These are phyloP conservation scores for Lasiodiplodia theobromae DNA, from an alignment of 2,329 filamentous ascomycete species.

Conservation along the genomic window DNA sequence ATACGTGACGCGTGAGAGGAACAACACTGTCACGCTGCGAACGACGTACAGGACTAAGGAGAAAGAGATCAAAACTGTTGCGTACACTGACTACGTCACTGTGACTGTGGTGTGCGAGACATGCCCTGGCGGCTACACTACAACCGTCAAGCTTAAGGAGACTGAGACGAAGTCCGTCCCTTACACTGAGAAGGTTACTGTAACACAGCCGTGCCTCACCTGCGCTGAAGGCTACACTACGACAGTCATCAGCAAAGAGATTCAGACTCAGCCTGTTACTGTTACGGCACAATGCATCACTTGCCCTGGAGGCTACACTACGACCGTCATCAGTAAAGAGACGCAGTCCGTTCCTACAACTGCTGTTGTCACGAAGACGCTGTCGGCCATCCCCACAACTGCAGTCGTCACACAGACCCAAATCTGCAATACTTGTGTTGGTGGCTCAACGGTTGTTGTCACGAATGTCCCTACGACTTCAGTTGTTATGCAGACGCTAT, in stretches of 20 bases:
- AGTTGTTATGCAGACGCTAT: too few relatives aligned
- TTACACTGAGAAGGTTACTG: not conserved
- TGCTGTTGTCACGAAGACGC: too few relatives aligned
- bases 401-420: not conserved
- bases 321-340: not conserved
- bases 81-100: slow-evolving; percentile 1
- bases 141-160: not conserved
- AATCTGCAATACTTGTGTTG: not conserved
- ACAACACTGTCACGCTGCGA: not conserved
- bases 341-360: not conserved
- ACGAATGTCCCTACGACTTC: not conserved
- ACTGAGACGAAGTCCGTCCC: not conserved
- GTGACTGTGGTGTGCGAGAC: not conserved
- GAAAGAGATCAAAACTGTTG: not conserved
- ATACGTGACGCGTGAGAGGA: not conserved
- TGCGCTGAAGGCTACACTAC: not conserved
- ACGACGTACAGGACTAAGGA: slow-evolving; percentile 5
- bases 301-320: not conserved
- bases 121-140: not conserved
- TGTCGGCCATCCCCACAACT: not conserved
- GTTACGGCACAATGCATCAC: not conserved
- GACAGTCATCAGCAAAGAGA: not conserved
- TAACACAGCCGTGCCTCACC: not conserved
- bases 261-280: not conserved
- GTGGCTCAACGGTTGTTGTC: not conserved